These are phyloP conservation scores for Podospora appendiculata DNA, from an alignment of 495 filamentous ascomycete genomes.

Conservation along the genomic window DNA sequence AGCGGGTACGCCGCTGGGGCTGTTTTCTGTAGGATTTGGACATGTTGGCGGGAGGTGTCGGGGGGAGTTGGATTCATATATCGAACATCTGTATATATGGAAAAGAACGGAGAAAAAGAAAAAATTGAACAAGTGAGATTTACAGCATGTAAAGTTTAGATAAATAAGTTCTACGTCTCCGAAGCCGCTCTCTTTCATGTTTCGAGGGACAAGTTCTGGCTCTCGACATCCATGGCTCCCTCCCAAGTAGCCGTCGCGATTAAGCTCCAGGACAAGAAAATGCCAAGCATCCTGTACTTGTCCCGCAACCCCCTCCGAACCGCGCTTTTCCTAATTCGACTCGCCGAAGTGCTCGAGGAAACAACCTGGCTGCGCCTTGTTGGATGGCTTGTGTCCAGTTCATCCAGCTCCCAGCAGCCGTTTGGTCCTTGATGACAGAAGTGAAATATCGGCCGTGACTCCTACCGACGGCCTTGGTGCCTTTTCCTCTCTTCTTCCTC, in stretches of 20 bases:
- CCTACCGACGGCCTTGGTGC: conserved; percentile 23
- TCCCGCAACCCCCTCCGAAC: background rate
- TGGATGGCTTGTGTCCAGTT: background rate
- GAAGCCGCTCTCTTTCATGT: no score
- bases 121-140: no score
- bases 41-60: background rate
- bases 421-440: conserved; percentile 1
- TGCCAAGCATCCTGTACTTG: background rate
- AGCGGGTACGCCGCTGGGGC: conserved; percentile 5
- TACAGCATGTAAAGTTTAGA: no score
- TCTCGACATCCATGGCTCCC: no score
- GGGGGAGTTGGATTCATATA: no score
- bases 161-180: no score
- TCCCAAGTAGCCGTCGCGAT: background rate
- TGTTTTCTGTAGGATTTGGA: conserved; percentile 14
- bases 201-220: no score
- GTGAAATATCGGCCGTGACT: conserved; percentile 48
- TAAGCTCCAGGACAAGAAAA: conserved; percentile 10
- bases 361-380: conserved; percentile 23
- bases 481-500: conserved; percentile 21
- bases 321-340: conserved; percentile 20
- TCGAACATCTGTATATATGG: no score
- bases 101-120: no score
- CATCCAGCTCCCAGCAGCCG: conserved; percentile 1
- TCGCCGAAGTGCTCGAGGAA: conserved; percentile 22